Conservation (phyloP, 345 rosid genomes). For the Lumnitzera racemosa region DNA sequence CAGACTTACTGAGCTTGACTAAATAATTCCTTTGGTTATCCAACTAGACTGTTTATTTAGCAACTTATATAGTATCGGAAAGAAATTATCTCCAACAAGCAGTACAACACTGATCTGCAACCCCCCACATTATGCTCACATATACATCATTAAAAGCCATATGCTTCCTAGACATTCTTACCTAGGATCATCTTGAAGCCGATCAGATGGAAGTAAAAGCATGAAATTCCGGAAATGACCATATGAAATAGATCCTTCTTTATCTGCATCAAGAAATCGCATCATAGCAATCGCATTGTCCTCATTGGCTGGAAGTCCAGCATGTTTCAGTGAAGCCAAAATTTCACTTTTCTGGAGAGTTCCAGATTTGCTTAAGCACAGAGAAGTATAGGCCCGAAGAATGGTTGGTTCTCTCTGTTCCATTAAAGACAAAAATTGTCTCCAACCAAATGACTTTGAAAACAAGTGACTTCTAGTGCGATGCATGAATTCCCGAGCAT, state of each 20-base stretch:
- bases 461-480: conserved; percentile 84
- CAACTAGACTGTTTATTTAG: too few species aligned
- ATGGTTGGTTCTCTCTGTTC: conserved; percentile 97
- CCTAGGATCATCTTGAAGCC: conserved; percentile 96
- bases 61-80: too few species aligned
- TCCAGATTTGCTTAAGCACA: conserved; percentile 89
- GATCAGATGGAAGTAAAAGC: conserved; percentile 89
- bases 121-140: not conserved
- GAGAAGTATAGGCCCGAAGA: conserved; percentile 95
- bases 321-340: conserved; percentile 74
- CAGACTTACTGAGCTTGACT: not conserved
- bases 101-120: not conserved
- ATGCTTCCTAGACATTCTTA: conserved; percentile 23
- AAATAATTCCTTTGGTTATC: too few species aligned
- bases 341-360: conserved; percentile 95
- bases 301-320: conserved; percentile 95
- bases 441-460: conserved; percentile 96
- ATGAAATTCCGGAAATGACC: conserved; percentile 96
- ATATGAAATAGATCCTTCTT: conserved; percentile 89
- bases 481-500: conserved; percentile 81
- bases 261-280: conserved; percentile 83
- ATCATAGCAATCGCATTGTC: conserved; percentile 96
- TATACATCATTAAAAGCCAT: not conserved
- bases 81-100: not conserved
- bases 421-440: conserved; percentile 94